phyloP scores from a whole-genome alignment of 2,329 filamentous ascomycete species.

The Emmonsiellopsis sp. region DNA sequence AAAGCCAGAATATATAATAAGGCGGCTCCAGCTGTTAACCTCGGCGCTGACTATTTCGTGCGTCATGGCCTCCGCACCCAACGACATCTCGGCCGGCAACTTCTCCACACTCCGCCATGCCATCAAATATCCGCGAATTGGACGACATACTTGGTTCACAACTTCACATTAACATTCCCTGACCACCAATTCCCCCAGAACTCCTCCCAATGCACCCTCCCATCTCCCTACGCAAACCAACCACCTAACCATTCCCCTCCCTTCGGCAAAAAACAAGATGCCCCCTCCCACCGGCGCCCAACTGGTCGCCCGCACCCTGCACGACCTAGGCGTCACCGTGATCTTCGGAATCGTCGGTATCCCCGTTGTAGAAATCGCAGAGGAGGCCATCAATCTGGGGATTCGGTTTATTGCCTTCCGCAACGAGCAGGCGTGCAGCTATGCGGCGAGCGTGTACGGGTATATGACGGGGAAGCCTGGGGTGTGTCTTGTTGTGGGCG shows the following conservation, averaged over 20 bases:
- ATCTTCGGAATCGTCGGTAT: conserved; percentile 49
- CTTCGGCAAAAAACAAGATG: background rate
- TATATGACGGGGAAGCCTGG: conserved; percentile 49
- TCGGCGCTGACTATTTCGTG: background rate
- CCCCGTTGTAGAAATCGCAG: conserved; percentile 49
- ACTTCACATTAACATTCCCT: too few relatives aligned
- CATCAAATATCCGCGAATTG: background rate
- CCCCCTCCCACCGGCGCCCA: conserved; percentile 31
- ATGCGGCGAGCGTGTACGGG: conserved; percentile 51
- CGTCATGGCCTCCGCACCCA: background rate
- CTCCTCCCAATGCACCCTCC: too few relatives aligned
- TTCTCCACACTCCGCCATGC: background rate
- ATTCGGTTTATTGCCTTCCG: conserved; percentile 51
- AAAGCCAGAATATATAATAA: too few relatives aligned
- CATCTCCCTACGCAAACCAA: too few relatives aligned
- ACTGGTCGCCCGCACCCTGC: conserved; percentile 41
- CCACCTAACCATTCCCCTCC: background rate
- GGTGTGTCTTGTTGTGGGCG: conserved; percentile 51
- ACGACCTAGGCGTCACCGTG: conserved; percentile 41
- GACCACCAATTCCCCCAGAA: too few relatives aligned
- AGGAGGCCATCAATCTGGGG: conserved; percentile 48
- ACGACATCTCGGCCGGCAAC: background rate
- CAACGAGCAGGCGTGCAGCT: conserved; percentile 51
- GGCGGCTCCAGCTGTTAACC: background rate
- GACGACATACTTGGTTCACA: too few relatives aligned